Base-by-base conservation (phyloP, 441 rosid species). In the Bruguiera hainesii region DNA sequence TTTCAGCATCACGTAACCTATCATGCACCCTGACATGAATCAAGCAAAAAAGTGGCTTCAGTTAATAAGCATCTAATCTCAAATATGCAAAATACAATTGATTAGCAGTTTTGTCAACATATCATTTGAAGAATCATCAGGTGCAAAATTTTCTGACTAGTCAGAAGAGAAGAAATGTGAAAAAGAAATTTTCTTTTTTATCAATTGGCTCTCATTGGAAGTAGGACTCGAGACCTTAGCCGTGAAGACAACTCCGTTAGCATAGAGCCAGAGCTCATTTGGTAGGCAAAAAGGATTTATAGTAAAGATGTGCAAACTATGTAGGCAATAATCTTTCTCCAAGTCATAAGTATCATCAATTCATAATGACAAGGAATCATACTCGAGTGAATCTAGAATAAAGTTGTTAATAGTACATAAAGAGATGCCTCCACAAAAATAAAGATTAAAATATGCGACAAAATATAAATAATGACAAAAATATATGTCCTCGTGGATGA, bases 21-120 rank as follows among this genome's bases (percentile, higher is more conserved):
- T 79, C 85, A 74, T 91, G 97, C 59, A 93, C 78, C 79, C 98
- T 93, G 82, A 53, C 50, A 71, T 15, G 35, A 81, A 68, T 63
- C 69, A 78, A 67, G 71, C 48, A 69, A 61, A 66, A 58, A 63
- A 18, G 23, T 61, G 2, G 51, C 20, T 58, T 30, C 57, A 55
- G 49, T 13, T 9, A 60, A 35, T 15, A 16, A 31, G 39, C 18
- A 31, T 10, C 42, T 20, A 49, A 31, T 53, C 25, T 30, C 58
- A 4, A 8, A 18, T 2, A 23, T 55, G 25, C 16, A 23, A 55
- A 55, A 13, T 13, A 42, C 0, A 18, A 42, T 13, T 42, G 13
- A 42, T 2, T 42, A 13, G 18, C 18, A 11, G 48, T 42, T 13
- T 11, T 3, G 48, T 42, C 46, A 37, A 37, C 15, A 10, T 9